phyloP scores from a whole-genome alignment of 2,329 filamentous ascomycete genomes.

The Exophiala sp. region DNA sequence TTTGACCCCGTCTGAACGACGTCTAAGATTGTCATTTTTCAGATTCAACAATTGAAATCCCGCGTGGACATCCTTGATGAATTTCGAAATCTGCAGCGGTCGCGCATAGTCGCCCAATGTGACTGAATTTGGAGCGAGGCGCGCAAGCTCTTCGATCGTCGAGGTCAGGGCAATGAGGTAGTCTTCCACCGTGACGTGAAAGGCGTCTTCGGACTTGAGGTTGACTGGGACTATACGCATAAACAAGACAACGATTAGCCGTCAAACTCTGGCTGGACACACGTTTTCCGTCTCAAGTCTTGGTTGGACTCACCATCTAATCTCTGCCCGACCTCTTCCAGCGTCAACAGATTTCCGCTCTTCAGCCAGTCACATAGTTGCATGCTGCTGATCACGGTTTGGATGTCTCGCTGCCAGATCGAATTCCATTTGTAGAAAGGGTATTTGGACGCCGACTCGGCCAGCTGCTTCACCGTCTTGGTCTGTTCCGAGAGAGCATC shows the following conservation, averaged over 20 bases:
- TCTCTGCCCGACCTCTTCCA: slow-evolving; percentile 77
- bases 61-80: slow-evolving; percentile 91
- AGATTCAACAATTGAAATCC: slow-evolving; percentile 96
- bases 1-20: slow-evolving; percentile 87
- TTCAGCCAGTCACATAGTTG: slow-evolving; percentile 48
- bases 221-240: slow-evolving; percentile 71
- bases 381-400: slow-evolving; percentile 79
- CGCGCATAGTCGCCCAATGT: slow-evolving; percentile 82
- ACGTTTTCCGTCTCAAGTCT: neutral
- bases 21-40: slow-evolving; percentile 87
- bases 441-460: slow-evolving; percentile 68
- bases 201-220: slow-evolving; percentile 71
- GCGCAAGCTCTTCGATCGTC: slow-evolving; percentile 77
- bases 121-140: slow-evolving; percentile 85
- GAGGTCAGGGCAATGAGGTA: slow-evolving; percentile 84
- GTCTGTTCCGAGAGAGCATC: slow-evolving; percentile 65
- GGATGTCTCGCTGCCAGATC: slow-evolving; percentile 77
- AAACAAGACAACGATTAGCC: neutral
- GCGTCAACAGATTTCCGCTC: slow-evolving; percentile 67
- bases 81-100: slow-evolving; percentile 79
- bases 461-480: slow-evolving; percentile 63
- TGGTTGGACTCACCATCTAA: slow-evolving; percentile 56
- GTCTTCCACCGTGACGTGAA: slow-evolving; percentile 95
- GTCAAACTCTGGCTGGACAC: no score
- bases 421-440: slow-evolving; percentile 98